phyloP scores from a whole-genome alignment of 768 basidiomycete genomes.

The Pleurotus cornucopiae region DNA sequence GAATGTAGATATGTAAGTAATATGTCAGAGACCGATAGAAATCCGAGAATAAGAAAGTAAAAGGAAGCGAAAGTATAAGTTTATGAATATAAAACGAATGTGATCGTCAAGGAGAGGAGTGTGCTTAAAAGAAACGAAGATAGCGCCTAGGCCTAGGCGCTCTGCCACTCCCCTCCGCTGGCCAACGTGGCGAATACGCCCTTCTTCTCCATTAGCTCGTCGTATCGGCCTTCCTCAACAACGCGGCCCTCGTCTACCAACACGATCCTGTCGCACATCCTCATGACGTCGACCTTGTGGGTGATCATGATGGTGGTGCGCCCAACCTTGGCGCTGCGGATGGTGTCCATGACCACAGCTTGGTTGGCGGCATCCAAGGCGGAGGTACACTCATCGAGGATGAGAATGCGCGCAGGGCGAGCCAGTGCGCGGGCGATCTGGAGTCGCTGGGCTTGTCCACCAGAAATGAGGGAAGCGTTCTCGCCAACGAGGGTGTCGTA shows the following conservation, averaged over 20 bases:
- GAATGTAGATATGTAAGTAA: neutral
- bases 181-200: conserved; percentile 79
- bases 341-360: conserved; percentile 74
- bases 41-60: conserved; percentile 7
- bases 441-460: conserved; percentile 92
- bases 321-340: conserved; percentile 57
- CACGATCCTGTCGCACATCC: conserved; percentile 85
- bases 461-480: conserved; percentile 87
- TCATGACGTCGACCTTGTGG: conserved; percentile 89
- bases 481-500: conserved; percentile 89
- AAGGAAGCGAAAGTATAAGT: neutral
- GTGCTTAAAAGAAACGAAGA: conserved; percentile 11
- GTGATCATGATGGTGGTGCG: conserved; percentile 90
- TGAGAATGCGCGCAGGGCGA: conserved; percentile 64
- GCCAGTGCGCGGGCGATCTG: conserved; percentile 91
- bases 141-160: conserved; percentile 9
- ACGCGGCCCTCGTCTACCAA: conserved; percentile 76
- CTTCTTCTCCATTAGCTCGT: conserved; percentile 57
- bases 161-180: conserved; percentile 62
- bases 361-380: conserved; percentile 87
- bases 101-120: neutral
- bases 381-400: conserved; percentile 94
- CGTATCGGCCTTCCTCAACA: conserved; percentile 75
- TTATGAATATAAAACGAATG: neutral
- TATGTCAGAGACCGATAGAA: neutral